Evolutionary conservation across 495 filamentous ascomycete species (phyloP).

Genomic region (Penicillium bovifimosum): DNA sequence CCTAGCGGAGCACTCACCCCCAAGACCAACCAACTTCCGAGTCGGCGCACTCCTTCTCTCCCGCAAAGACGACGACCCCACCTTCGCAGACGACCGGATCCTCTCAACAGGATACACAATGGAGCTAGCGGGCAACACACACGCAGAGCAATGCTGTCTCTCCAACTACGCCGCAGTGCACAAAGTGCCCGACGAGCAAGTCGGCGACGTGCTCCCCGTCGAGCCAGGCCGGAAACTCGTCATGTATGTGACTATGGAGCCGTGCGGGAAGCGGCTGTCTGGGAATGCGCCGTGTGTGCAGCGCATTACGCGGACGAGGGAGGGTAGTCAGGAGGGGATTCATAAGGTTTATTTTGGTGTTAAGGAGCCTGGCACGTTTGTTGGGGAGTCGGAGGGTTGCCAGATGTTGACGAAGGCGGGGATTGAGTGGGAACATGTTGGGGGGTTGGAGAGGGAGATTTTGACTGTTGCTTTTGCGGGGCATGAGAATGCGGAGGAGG

Average conservation of each 20-base stretch:
- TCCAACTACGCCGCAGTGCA: slow-evolving; percentile 60
- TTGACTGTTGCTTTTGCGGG: slow-evolving; percentile 74
- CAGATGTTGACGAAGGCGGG: slow-evolving; percentile 63
- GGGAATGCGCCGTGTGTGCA: slow-evolving; percentile 81
- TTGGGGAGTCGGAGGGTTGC: slow-evolving; percentile 71
- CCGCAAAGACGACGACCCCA: slow-evolving; percentile 29
- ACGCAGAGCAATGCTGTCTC: slow-evolving; percentile 90
- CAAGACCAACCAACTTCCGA: slow-evolving; percentile 85
- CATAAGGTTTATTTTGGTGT: slow-evolving; percentile 82
- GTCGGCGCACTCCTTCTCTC: slow-evolving; percentile 81
- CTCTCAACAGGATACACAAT: slow-evolving; percentile 86
- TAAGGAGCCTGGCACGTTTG: slow-evolving; percentile 83
- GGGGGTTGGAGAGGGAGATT: slow-evolving; percentile 78
- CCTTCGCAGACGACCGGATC: slow-evolving; percentile 47
- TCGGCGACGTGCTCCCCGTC: slow-evolving; percentile 50
- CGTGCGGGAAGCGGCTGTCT: slow-evolving; percentile 73
- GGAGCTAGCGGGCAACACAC: slow-evolving; percentile 87
- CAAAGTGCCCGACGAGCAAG: slow-evolving; percentile 47
- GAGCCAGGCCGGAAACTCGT: slow-evolving; percentile 41
- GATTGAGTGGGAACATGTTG: slow-evolving; percentile 64
- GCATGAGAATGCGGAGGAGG: slow-evolving; percentile 49
- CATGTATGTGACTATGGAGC: slow-evolving; percentile 93
- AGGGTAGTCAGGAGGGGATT: slow-evolving; percentile 46
- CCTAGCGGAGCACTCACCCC: slow-evolving; percentile 70
- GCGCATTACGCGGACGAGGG: slow-evolving; percentile 59